Base-by-base conservation (phyloP, 2,329 filamentous ascomycete species). In the Trichoderma lentiforme region DNA sequence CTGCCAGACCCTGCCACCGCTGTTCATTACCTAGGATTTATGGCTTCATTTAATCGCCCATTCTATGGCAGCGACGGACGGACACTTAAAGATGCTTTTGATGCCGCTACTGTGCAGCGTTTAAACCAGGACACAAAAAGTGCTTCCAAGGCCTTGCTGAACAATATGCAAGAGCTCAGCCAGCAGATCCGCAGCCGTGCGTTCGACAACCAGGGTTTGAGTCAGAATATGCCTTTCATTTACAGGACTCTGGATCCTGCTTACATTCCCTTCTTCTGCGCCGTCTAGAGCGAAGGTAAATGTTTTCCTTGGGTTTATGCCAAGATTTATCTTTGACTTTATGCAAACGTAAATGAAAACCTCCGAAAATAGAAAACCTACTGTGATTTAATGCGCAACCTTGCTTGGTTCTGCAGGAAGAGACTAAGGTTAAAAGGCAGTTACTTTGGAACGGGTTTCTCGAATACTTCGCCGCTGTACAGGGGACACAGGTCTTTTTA, bases 181-280 rank as follows among this genome's bases (percentile, higher is more conserved):
- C 68, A 76, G 3, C 73, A 77, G 32, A 76, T 86, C 11, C 76
- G 76, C n/a, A 76, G 71, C 6, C 80, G 83, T 12, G 39, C n/a
- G 0, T 86, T 87, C 76, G 83, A 83, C 72, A 71, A 70, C 3
- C 61, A 82, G 6, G 85, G 84, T 0, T 77, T 86, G 58, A 81
- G 80, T 73, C 79, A 82, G 72, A 84, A 84, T 2, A 85, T 85
- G 84, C 85, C 85, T 7, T 86, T 85, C 73, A 60, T 86, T 1
- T 86, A 76, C 58, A 73, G 74, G 80, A 73, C 74, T n/a, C 71
- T 77, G 51, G 74, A 76, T 70, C 74, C 74, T 18, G 32, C 34
- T 64, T 74, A 71, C 62, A 74, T 74, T 58, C 73, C 72, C 11
- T 74, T 73, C 69, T 74, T 74, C 62, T 74, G 72, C 9, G 68